Percentiles rank a stretch among this genome's conserved stretches.
Conservation (phyloP, 2,329 filamentous ascomycete species). For the Neoarthrinium moseri region DNA sequence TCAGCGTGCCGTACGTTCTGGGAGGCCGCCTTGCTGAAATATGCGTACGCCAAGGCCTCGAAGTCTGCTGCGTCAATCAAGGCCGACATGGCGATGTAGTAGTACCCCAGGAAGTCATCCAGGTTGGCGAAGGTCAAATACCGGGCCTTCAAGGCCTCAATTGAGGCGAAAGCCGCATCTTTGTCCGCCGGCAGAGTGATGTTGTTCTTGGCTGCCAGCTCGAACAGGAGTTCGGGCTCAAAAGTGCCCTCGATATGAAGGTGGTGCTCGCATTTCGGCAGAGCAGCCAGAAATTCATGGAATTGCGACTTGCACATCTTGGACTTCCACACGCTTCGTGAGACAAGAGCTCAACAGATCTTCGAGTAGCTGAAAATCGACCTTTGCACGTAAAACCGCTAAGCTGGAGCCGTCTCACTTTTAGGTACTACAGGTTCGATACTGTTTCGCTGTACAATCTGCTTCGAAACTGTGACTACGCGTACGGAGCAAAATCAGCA, state of each 20-base stretch:
- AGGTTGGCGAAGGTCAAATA: constrained; percentile 69
- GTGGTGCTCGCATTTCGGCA: constrained; percentile 82
- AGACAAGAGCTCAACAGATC: background rate
- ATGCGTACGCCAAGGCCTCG: constrained; percentile 69
- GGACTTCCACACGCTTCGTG: background rate
- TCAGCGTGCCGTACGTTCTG: constrained; percentile 72
- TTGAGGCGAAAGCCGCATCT: constrained; percentile 63
- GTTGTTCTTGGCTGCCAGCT: constrained; percentile 64
- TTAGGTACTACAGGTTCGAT: no score
- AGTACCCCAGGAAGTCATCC: constrained; percentile 76
- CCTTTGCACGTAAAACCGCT: no score
- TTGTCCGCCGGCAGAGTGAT: constrained; percentile 56
- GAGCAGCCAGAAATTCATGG: constrained; percentile 59
- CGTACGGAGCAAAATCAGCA: background rate
- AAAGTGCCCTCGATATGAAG: constrained; percentile 78
- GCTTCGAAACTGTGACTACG: background rate
- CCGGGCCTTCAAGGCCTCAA: constrained; percentile 56
- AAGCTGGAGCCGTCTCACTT: no score
- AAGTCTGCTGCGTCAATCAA: constrained; percentile 67
- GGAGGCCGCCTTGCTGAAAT: constrained; percentile 62
- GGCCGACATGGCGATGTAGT: constrained; percentile 74
- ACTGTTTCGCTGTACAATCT: no score
- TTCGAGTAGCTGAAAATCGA: no score
- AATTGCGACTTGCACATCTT: constrained; percentile 55
- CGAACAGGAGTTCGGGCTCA: constrained; percentile 67